Base-by-base conservation (phyloP, 2,329 filamentous ascomycete genomes). In the Cytospora paraplurivora region DNA sequence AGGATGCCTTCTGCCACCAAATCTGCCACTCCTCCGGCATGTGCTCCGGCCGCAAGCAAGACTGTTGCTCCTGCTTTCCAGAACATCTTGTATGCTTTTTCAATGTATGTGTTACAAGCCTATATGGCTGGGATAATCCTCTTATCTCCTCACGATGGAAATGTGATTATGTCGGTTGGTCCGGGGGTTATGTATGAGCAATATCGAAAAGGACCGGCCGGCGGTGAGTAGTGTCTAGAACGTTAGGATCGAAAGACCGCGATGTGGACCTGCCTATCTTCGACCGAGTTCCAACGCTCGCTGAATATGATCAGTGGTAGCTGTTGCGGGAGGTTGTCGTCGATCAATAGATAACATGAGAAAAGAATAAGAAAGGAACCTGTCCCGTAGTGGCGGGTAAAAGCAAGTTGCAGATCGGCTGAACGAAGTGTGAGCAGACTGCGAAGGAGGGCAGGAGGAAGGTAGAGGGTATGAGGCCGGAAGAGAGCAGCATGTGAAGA, bases 21-120 rank as follows among this genome's bases (percentile, higher is more conserved):
- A 15, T 61, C 64, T n/a, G 65, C 69, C 21, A 76, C 67, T 15
- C 75, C 73, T 47, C 76, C 77, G 49, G 74, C 69, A 38, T 72
- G 76, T 59, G 72, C 73, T 21, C 69, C 68, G 65, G 72, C 75
- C 53, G 79, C 71, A 66, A 78, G 69, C 60, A 75, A 72, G 52
- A 73, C 73, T 34, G 74, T 67, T 27, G 77, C 66, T 56, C 70
- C 66, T 35, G 70, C 71, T 65, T 72, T 71, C 75, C 76, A 76
- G 66, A 76, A 65, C 78, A 80, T 79, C 35, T 66, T 73, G 69
- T 34, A 58, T 60, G 53, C 41, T 41, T 37, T 49, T 37, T 32
- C 64, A 56, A 44, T 3, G 4, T 27, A 27, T 56, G 50, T 55
- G 54, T 61, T 32, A 38, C 27, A 55, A 44, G 51, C 32, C 49